Base-by-base conservation (phyloP, 768 basidiomycete species). In the Cubamyces lactineus region DNA sequence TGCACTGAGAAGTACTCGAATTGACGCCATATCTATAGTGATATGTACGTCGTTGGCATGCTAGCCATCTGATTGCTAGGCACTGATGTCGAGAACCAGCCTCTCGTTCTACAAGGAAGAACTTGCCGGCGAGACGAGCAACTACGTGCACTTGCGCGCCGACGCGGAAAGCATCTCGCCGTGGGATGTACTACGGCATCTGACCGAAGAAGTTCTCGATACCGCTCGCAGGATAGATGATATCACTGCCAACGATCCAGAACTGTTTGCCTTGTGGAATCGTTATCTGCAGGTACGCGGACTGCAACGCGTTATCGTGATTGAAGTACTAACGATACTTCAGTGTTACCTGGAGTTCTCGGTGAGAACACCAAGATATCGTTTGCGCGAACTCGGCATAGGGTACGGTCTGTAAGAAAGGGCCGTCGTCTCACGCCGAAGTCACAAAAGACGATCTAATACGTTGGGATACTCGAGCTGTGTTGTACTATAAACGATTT, bases 101-200 rank as follows among this genome's bases (percentile, higher is more conserved):
- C 51, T 67, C 2, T 67, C 67, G 9, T 67, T 67, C 46, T 67
- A 67, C 62, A 67, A 67, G 50, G 67, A 67, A 26, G 64, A 65
- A 23, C 42, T 67, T 0, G 67, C 61, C 15, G 67, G 67, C 6
- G 67, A 67, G 41, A 60, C 57, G 1, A 62, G 30, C 47, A 67
- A 62, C 42, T 67, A 67, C 43, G 59, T 67, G 7, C 64, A 65
- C 45, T 52, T 65, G 12, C 67, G 67, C 28, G 63, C 67, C 0
- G 46, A 51, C 8, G 62, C 59, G 1, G 59, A 59, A 19, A 51
- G 54, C 24, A 11, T 57, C 13, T 56, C 64, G 2, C 45, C 57
- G 1, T 53, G 49, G 51, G 56, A 60, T 11, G 61, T 60, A 12
- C 59, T 67, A 1, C 58, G 41, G 8, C 55, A 46, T 8, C 54